Base-by-base conservation (phyloP, 805 yeast genomes). In the Metschnikowia lochheadii region DNA sequence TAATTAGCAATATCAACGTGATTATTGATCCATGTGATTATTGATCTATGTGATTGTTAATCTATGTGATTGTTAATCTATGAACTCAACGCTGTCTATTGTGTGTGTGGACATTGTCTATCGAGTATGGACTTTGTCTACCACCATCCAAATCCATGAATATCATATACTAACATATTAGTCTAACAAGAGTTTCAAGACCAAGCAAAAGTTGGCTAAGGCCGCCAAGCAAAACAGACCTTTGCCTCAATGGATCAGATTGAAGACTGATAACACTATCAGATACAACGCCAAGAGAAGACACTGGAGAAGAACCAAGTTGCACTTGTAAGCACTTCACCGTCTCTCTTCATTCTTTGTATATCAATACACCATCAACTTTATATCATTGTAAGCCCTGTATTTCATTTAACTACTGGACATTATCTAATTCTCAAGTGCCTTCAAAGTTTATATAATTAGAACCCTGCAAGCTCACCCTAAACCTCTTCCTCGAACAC, bases 291-390 rank as follows among this genome's bases (percentile, higher is more conserved):
- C 96, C 76, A 94, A 94, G 90, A 90, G 98, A 89, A 87, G 98
- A 85, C 96, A 94, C 94, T 92, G 99, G 99, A 92, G 97, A 88
- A 89, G 98, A 87, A 92, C 97, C 73, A 92, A 92, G 96, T 84
- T 92, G 81, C 83, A 84, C 85, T 78, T 92, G 84, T 92, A 91
- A 88, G 68, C 55, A 45, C 40, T 41, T 26, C 40, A 42, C 50
- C 15, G 40, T 23, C 23, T 29, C 36, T 40, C 51, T 41, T 40
- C 44, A 35, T 49, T 41, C 48, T 49, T 41, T 54, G 60, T 57
- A 56, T 57, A 57, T 57, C 53, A 57, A 56, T 57, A 56, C 57
- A 56, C 50, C 50, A 34, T 35, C 33, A 32, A 44, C 23, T 44
- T 15, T 26, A 35, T 7, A 29, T n/a, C 8, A n/a, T 33, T 33